A percentile compares a stretch with the other conserved stretches of the same genome.
phyloP scores from a whole-genome alignment of 2,329 filamentous ascomycete species.

The Xylariales sp. region DNA sequence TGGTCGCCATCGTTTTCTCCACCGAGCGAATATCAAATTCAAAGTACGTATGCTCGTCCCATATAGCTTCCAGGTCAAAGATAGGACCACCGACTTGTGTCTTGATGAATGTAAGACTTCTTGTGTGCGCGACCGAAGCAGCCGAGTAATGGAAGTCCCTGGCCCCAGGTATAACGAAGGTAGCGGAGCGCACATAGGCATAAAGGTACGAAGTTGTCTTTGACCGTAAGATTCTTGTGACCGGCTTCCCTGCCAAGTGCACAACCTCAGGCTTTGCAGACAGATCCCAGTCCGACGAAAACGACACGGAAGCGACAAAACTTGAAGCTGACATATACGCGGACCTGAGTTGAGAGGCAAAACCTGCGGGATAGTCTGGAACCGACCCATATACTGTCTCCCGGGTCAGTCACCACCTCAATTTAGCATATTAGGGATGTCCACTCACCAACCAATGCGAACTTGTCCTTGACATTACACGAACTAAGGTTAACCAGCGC shows the following conservation, averaged over 20 bases:
- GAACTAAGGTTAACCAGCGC: constrained; percentile 17
- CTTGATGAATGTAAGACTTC: constrained; percentile 62
- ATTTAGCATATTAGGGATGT: background rate
- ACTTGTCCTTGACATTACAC: constrained; percentile 33
- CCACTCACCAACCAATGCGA: constrained; percentile 32
- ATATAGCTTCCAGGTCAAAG: constrained; percentile 72
- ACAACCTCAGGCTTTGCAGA: constrained; percentile 19
- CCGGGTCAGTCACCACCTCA: constrained; percentile 3
- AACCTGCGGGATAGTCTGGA: constrained; percentile 17
- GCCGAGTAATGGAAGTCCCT: constrained; percentile 45
- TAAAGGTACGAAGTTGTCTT: constrained; percentile 34
- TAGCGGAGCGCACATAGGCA: constrained; percentile 37
- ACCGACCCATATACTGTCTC: constrained; percentile 16
- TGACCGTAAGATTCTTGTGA: constrained; percentile 11
- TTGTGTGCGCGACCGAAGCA: constrained; percentile 61
- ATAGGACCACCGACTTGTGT: constrained; percentile 56
- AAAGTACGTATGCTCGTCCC: constrained; percentile 71
- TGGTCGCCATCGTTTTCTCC: constrained; percentile 72
- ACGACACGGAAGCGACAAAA: constrained; percentile 28
- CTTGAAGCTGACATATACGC: constrained; percentile 17
- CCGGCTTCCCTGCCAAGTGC: constrained; percentile 23
- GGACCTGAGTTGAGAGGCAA: constrained; percentile 10
- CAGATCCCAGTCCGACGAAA: constrained; percentile 21
- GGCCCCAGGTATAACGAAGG: constrained; percentile 44
- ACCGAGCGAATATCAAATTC: constrained; percentile 68